phyloP scores from a whole-genome alignment of 306 rosid species.

The Luffa acutangula region DNA sequence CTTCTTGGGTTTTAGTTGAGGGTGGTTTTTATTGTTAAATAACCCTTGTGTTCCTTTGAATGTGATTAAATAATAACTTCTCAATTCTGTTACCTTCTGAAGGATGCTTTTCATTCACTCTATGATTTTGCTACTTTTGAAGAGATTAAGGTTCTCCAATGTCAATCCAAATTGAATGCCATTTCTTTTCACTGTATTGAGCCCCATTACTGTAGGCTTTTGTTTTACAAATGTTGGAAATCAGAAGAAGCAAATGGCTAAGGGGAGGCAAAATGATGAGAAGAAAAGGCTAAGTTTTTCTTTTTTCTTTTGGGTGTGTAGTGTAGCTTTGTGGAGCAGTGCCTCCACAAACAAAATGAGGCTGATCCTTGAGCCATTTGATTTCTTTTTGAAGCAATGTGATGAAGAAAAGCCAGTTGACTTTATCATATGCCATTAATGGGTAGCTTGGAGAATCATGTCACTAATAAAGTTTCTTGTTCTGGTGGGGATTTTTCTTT shows the following conservation, averaged over 20 bases:
- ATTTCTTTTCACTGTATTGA: not conserved
- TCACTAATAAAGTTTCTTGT: slow-evolving; percentile 8
- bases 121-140: not conserved
- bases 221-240: not conserved
- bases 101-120: not conserved
- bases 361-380: not conserved
- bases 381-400: slow-evolving; percentile 1
- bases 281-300: not conserved
- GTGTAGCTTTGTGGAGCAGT: not conserved
- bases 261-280: slow-evolving; percentile 2
- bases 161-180: not conserved
- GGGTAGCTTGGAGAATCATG: slow-evolving; percentile 8
- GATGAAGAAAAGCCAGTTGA: slow-evolving; percentile 3
- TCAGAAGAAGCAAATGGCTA: not conserved
- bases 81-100: not conserved
- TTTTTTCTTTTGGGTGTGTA: not conserved
- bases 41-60: slow-evolving; percentile 4
- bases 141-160: not conserved
- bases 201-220: not conserved
- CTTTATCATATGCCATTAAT: slow-evolving; percentile 8
- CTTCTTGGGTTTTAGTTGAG: not conserved
- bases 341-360: slow-evolving; percentile 3
- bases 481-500: slow-evolving; percentile 2
- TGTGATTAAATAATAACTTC: slow-evolving; percentile 8
- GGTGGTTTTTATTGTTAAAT: not conserved